These are phyloP conservation scores for Ogataea parapolymorpha DNA, from an alignment of 805 yeast genomes.

Conservation along the genomic window DNA sequence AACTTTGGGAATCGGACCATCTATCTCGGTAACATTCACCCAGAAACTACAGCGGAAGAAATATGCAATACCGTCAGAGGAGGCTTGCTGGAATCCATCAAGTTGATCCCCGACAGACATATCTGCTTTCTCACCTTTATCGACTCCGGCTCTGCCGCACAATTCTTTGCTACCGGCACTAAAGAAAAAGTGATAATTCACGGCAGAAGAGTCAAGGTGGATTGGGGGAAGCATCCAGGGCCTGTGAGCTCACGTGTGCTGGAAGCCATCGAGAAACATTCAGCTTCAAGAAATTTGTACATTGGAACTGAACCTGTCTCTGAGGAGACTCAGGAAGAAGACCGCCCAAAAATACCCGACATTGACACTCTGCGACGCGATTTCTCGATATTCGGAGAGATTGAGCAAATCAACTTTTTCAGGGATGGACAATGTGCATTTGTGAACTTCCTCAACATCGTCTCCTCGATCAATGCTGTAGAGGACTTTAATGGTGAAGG, in stretches of 20 bases:
- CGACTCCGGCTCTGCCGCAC: constrained; percentile 60
- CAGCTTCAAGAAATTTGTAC: constrained; percentile 76
- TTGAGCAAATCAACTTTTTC: constrained; percentile 73
- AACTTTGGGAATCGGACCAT: constrained; percentile 59
- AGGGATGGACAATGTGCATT: constrained; percentile 72
- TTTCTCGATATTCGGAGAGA: constrained; percentile 61
- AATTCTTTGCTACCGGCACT: constrained; percentile 50
- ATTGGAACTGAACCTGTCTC: constrained; percentile 54
- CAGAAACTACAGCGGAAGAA: constrained; percentile 64
- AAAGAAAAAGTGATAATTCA: constrained; percentile 59
- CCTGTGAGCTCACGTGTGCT: constrained; percentile 53
- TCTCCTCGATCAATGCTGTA: constrained; percentile 61
- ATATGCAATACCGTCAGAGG: constrained; percentile 75
- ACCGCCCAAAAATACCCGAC: constrained; percentile 37
- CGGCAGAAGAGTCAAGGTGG: constrained; percentile 58
- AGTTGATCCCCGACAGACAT: constrained; percentile 45
- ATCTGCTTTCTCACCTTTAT: constrained; percentile 71
- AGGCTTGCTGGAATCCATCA: constrained; percentile 65
- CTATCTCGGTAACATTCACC: constrained; percentile 64
- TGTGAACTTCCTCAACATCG: constrained; percentile 63
- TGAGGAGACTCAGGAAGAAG: constrained; percentile 30
- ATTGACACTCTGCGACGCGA: constrained; percentile 54
- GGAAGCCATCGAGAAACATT: constrained; percentile 54
- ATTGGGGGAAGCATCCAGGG: constrained; percentile 74
- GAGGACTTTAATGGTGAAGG: constrained; percentile 47